Percentiles rank a stretch among this genome's conserved stretches.
Conservation (phyloP, 1,139 yeast genomes). For the Schizosaccharomyces versatilis region DNA sequence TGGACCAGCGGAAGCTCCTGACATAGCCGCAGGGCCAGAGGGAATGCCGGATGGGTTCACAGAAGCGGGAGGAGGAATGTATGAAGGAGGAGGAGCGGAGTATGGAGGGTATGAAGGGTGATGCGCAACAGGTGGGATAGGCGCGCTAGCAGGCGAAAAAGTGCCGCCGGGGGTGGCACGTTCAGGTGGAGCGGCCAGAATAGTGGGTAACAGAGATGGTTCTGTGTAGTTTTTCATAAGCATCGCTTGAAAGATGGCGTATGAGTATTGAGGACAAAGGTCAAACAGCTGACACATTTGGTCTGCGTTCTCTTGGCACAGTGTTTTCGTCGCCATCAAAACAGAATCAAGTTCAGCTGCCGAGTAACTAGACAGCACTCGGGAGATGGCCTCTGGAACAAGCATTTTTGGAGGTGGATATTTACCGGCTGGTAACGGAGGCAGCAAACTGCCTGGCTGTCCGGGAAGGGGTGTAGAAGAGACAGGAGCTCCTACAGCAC, state of each 20-base stretch:
- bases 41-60: too few species aligned
- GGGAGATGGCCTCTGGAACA: conserved; percentile 42
- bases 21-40: too few species aligned
- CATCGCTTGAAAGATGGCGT: conserved; percentile 60
- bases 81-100: conserved; percentile 8
- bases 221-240: conserved; percentile 36
- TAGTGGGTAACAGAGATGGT: conserved; percentile 28
- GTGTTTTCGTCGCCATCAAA: conserved; percentile 38
- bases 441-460: conserved; percentile 5
- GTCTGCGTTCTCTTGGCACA: conserved; percentile 40
- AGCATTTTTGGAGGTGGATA: conserved; percentile 25
- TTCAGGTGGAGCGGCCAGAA: conserved; percentile 15
- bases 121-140: conserved; percentile 9
- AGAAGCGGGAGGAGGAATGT: conserved; percentile 1
- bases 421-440: conserved; percentile 12
- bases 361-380: conserved; percentile 35
- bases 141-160: conserved; percentile 17
- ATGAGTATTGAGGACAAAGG: conserved; percentile 57
- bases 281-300: conserved; percentile 42
- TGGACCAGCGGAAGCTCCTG: too few species aligned
- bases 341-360: conserved; percentile 33
- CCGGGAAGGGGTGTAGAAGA: conserved; percentile 4
- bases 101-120: conserved; percentile 7
- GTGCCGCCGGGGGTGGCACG: conserved; percentile 10
- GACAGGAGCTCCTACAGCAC: conserved; percentile 7